A percentile compares a stretch with the other conserved stretches of the same genome.
Evolutionary conservation across 371 early-diverging fungal species (phyloP).

Genomic region (Rhizopus arrhizus): DNA sequence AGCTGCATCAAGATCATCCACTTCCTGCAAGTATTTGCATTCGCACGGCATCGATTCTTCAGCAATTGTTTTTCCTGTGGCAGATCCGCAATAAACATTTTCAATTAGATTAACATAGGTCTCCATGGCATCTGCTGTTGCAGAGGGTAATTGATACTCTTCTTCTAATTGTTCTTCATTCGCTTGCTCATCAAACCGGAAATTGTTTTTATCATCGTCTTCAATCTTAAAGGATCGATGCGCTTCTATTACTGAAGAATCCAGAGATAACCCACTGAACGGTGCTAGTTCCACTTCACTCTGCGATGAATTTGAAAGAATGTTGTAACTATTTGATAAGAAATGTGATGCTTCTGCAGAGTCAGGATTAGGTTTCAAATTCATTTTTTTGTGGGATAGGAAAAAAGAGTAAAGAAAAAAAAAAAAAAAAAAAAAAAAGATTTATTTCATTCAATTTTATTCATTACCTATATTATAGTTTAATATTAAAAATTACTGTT

Average conservation of each 20-base stretch:
- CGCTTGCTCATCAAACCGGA: not conserved
- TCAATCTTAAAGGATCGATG: not conserved
- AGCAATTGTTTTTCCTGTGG: constrained; percentile 68
- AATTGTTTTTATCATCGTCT: not conserved
- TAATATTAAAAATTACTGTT: constrained; percentile 13
- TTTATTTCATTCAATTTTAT: not conserved
- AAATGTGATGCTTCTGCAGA: constrained; percentile 11
- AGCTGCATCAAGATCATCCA: constrained; percentile 58
- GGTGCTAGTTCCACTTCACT: not conserved
- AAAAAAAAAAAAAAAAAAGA: constrained; percentile 7
- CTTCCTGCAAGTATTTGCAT: constrained; percentile 72
- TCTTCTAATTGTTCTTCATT: constrained; percentile 4
- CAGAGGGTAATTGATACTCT: constrained; percentile 28
- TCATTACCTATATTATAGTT: constrained; percentile 10
- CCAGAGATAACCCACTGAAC: not conserved
- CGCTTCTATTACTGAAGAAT: not conserved
- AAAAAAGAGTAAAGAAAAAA: constrained; percentile 1
- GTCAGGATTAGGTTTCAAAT: constrained; percentile 7
- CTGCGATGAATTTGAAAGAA: not conserved
- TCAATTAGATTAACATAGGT: constrained; percentile 63
- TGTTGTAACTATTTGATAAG: constrained; percentile 12
- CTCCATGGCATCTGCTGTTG: constrained; percentile 56
- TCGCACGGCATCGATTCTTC: constrained; percentile 81
- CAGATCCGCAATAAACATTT: constrained; percentile 71
- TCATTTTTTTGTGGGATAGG: not conserved